These are phyloP conservation scores for Streptanthus diversifolius DNA, from an alignment of 345 rosid species.

Conservation along the genomic window DNA sequence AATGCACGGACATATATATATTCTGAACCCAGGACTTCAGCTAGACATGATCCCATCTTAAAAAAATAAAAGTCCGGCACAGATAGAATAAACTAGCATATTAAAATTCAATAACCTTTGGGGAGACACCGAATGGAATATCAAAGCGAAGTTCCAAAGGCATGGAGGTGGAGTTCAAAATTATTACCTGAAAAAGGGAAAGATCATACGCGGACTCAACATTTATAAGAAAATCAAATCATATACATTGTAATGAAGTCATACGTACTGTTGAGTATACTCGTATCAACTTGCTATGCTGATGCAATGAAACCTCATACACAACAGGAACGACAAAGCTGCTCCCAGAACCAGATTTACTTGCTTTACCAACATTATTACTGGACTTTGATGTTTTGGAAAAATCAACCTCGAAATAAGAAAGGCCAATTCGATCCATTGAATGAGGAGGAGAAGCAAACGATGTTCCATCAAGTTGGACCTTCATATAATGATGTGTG, in stretches of 20 bases:
- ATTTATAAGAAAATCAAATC: constrained; percentile 1
- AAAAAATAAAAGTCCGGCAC: background rate
- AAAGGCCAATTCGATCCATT: constrained; percentile 85
- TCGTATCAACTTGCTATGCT: constrained; percentile 76
- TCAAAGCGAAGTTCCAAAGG: constrained; percentile 91
- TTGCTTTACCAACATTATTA: constrained; percentile 38
- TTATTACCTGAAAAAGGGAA: constrained; percentile 60
- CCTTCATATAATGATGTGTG: constrained; percentile 66
- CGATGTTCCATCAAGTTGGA: constrained; percentile 80
- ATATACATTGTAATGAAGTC: background rate
- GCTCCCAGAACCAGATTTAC: constrained; percentile 31
- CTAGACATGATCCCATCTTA: background rate
- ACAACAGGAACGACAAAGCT: constrained; percentile 87
- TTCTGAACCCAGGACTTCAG: background rate
- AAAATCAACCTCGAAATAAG: constrained; percentile 85
- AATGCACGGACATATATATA: background rate
- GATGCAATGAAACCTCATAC: constrained; percentile 83
- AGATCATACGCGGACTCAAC: constrained; percentile 19
- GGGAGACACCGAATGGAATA: constrained; percentile 90
- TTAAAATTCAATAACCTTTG: constrained; percentile 54
- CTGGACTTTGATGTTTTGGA: constrained; percentile 50
- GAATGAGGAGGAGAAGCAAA: constrained; percentile 73
- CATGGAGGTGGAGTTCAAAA: constrained; percentile 68
- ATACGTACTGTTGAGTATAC: constrained; percentile 82
- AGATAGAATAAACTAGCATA: constrained; percentile 13